Percentiles rank a stretch among this genome's conserved stretches.
Conservation (phyloP, 1,284 basidiomycete species). For the Polyporus tsugae region DNA sequence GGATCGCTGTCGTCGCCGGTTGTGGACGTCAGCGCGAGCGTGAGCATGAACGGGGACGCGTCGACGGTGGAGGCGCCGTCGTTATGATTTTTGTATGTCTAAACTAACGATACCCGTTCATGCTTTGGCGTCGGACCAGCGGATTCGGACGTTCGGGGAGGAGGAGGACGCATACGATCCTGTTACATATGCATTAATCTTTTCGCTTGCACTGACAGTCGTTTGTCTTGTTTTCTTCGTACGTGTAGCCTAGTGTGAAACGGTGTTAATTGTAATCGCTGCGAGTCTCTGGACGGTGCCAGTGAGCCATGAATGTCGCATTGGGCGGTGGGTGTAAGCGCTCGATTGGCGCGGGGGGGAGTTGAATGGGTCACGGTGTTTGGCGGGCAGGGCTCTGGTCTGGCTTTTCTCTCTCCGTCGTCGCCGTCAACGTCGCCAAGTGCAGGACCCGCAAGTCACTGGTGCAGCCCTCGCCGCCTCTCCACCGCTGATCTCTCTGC, state of each 20-base stretch:
- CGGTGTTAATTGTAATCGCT: constrained; percentile 20
- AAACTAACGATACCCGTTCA: constrained; percentile 10
- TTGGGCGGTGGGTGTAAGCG: no score
- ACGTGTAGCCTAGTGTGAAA: constrained; percentile 25
- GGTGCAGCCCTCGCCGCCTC: constrained; percentile 5
- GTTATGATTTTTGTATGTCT: background rate
- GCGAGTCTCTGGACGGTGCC: background rate
- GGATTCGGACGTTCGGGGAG: background rate
- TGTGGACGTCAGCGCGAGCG: constrained; percentile 2
- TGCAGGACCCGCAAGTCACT: background rate
- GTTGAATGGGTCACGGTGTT: background rate
- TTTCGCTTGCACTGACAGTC: constrained; percentile 12
- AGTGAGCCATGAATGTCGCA: background rate
- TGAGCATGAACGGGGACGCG: constrained; percentile 1
- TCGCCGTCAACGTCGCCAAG: constrained; percentile 3
- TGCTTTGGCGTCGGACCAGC: background rate
- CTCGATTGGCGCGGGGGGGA: no score
- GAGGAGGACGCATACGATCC: background rate
- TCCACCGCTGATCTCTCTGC: constrained; percentile 4
- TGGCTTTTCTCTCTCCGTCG: background rate
- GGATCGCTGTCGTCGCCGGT: constrained; percentile 25
- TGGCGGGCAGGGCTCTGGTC: background rate
- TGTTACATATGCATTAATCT: background rate
- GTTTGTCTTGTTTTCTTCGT: constrained; percentile 10
- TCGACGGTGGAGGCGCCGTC: background rate